A percentile compares a stretch with the other conserved stretches of the same genome.
Conservation (phyloP, 2,329 filamentous ascomycete species). For the Pyricularia sp. region DNA sequence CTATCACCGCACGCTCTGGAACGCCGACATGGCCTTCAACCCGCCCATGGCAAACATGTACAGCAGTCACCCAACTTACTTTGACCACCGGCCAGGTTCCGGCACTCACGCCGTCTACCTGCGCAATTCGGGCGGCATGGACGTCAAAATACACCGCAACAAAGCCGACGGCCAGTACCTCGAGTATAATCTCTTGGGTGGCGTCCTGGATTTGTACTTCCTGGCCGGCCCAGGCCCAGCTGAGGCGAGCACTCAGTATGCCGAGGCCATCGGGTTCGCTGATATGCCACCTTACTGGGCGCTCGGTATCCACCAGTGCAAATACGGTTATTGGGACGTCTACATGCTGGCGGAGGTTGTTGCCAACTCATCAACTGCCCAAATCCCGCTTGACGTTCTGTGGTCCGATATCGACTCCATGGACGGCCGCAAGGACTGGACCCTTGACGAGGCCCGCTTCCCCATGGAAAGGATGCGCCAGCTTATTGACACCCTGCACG, state of each 20-base stretch:
- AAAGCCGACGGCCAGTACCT: constrained; percentile 7
- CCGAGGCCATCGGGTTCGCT: constrained; percentile 58
- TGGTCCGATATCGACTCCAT: constrained; percentile 70
- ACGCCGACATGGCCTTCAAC: neutral
- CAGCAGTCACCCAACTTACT: constrained; percentile 54
- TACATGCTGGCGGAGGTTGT: constrained; percentile 56
- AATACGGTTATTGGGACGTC: constrained; percentile 76
- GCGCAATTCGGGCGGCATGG: constrained; percentile 55
- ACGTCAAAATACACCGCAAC: constrained; percentile 52
- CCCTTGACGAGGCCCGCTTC: constrained; percentile 53
- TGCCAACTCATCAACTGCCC: constrained; percentile 52
- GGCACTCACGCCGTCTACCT: constrained; percentile 50
- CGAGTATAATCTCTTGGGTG: constrained; percentile 42
- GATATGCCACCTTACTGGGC: constrained; percentile 76
- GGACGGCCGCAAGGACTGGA: constrained; percentile 46
- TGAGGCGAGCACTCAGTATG: constrained; percentile 61
- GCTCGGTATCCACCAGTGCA: constrained; percentile 75
- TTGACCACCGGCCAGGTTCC: constrained; percentile 43
- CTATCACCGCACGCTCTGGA: constrained; percentile 52
- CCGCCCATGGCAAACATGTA: constrained; percentile 53
- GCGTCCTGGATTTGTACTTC: constrained; percentile 72
- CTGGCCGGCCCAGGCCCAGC: constrained; percentile 62
- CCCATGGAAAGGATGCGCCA: constrained; percentile 52
- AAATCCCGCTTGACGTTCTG: constrained; percentile 65
- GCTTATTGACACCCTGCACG: constrained; percentile 53